Evolutionary conservation across 768 basidiomycete species (phyloP), one percentile per base, ranked within the genome.

Genomic region (Termitomyces sp.): DNA sequence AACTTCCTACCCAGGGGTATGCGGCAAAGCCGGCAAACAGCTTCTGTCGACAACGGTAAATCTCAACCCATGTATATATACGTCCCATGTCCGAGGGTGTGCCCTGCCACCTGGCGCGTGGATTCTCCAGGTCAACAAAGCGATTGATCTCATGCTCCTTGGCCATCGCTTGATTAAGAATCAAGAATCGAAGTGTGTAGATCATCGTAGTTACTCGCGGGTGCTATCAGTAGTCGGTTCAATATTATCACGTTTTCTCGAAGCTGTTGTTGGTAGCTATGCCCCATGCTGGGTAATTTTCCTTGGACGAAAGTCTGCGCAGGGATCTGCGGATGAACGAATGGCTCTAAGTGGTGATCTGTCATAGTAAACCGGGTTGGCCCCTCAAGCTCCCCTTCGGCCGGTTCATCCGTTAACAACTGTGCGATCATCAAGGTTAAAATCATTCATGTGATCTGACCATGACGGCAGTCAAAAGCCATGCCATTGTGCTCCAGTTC

Each of bases 21-120:
- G 51, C 56, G 63, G 56, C 49, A 57, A n/a, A n/a, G n/a, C 54
- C 62, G 60, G 62, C 60, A 61, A 63, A 57, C 43, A 59, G 41
- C 61, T 57, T 62, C 57, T 61, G 29, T 56, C 54, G 43, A 52
- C 29, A 57, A 51, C 25, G 56, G 50, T 29, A 34, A 19, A 27
- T 12, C 14, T 5, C 35, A 53, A 17, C 21, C 42, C 38, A 53
- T 56, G 54, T 47, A n/a, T n/a, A n/a, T n/a, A n/a, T n/a, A n/a
- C n/a, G n/a, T n/a, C n/a, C n/a, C n/a, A n/a, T n/a, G n/a, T n/a
- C n/a, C n/a, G n/a, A n/a, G n/a, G n/a, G n/a, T n/a, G 45, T 48
- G 27, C 14, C 16, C 27, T 43, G 37, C 52, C 47, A n/a, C 21
- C 34, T 56, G 58, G 17, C 37, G 40, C 11, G 2, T 42, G 41